These are phyloP conservation scores for Zygotorulaspora florentina DNA, from an alignment of 805 yeast genomes.

Conservation along the genomic window DNA sequence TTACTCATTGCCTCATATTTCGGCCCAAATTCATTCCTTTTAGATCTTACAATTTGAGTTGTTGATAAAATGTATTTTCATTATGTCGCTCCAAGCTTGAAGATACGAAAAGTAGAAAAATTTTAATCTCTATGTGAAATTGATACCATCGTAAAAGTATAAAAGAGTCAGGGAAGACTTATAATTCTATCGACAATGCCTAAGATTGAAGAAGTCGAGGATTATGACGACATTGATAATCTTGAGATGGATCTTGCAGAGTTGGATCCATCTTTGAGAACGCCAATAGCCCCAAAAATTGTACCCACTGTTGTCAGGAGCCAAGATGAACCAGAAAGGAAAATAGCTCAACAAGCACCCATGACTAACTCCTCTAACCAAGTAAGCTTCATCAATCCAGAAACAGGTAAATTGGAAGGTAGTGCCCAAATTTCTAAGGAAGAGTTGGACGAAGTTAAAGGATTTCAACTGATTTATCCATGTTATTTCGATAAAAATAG, in stretches of 20 bases:
- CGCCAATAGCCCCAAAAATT: constrained; percentile 69
- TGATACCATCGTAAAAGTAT: no score
- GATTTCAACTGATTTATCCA: constrained; percentile 79
- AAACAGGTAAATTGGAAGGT: constrained; percentile 30
- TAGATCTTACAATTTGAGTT: neutral
- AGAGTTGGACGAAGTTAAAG: constrained; percentile 59
- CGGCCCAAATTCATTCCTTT: neutral
- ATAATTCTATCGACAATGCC: constrained; percentile 47
- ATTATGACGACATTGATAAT: constrained; percentile 82
- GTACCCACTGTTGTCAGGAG: constrained; percentile 59
- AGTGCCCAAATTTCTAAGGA: constrained; percentile 42
- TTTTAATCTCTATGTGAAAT: neutral
- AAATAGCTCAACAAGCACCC: neutral
- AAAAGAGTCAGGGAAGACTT: neutral
- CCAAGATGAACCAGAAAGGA: constrained; percentile 42
- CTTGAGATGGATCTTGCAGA: constrained; percentile 92
- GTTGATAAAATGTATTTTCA: neutral
- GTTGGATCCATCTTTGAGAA: constrained; percentile 65
- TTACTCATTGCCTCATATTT: constrained; percentile 3
- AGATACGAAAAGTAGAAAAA: constrained; percentile 1
- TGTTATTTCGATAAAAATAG: constrained; percentile 83
- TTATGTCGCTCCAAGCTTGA: neutral
- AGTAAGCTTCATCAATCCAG: constrained; percentile 25
- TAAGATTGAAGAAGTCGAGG: constrained; percentile 64
- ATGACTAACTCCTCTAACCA: constrained; percentile 8